A percentile compares a stretch with the other conserved stretches of the same genome.
Evolutionary conservation across 2,329 filamentous ascomycete genomes (phyloP).

Genomic region (Sporothrix pseudoabietina): DNA sequence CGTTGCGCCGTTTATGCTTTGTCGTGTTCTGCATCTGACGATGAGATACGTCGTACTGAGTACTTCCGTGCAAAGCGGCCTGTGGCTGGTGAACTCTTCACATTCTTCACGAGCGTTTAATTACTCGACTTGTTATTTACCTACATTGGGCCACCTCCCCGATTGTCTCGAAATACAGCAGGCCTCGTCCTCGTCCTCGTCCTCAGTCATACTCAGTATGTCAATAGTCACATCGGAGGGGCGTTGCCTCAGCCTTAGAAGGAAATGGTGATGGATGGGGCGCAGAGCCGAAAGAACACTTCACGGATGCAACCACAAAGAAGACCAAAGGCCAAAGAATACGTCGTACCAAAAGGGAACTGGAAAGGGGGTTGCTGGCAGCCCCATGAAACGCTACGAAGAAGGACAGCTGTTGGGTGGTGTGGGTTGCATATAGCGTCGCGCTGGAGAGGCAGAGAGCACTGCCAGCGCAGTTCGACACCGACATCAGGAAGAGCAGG

Average conservation of each 20-base stretch:
- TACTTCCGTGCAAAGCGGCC: background rate
- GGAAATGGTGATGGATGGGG: background rate
- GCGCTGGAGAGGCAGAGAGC: background rate
- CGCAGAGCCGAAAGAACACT: background rate
- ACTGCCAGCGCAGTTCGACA: background rate
- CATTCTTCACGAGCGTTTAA: too few species aligned
- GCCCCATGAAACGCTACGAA: background rate
- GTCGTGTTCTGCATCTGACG: background rate
- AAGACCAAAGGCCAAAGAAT: too few species aligned
- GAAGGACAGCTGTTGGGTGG: background rate
- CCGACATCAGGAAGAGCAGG: background rate
- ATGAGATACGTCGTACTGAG: background rate
- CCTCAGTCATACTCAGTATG: too few species aligned
- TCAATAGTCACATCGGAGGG: background rate
- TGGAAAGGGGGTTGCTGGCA: background rate
- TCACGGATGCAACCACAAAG: background rate
- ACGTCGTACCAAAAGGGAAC: background rate
- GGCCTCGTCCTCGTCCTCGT: too few species aligned
- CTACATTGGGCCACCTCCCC: background rate
- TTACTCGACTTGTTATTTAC: background rate
- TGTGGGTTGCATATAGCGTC: background rate
- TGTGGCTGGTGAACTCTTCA: background rate
- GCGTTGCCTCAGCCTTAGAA: background rate
- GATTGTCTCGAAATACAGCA: background rate
- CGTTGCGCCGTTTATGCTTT: background rate